Evolutionary conservation across 306 rosid genomes (phyloP), one percentile per base, ranked within the genome.

Genomic region (Astragalus glycyphyllos): DNA sequence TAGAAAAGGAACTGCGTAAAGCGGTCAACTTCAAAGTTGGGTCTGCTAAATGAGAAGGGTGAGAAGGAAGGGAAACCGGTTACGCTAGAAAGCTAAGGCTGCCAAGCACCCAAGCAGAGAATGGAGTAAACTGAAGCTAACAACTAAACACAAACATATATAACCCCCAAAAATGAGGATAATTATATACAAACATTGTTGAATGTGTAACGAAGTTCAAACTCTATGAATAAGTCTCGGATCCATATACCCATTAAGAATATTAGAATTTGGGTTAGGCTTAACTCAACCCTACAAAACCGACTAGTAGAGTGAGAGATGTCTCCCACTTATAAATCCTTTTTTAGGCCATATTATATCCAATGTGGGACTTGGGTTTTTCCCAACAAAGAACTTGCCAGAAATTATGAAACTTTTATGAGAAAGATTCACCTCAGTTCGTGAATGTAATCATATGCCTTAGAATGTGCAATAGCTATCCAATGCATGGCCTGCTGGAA

Each of bases 401-500:
- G 31, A 68, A 65, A 68, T 72, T 76, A 51, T 65, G 71, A 60
- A 75, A 76, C 72, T 67, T 78, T 42, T 31, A 35, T 32, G 59
- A 77, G 57, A 73, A 74, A 77, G 41, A 73, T 20, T 70, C 50
- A 94, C 97, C 97, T 94, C 69, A 67, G 79, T 62, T 71, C 87
- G 53, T 89, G 99, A 79, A 94, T 86, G 80, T 80, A 84, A 48
- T 91, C 92, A 79, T 91, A 94, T 77, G 97, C 99, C 81, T 86
- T 91, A 51, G 87, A 71, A 82, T 94, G 99, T 64, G 99, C 97
- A 86, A 77, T 54, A 74, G 96, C 75, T 53, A 91, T 94, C 99
- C 99, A 94, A 89, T 91, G 88, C 99, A 94, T 94, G 80, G 95
- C 91, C 85, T 89, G 92, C 57, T 89, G 90, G 80, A 89, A 89